phyloP scores from a whole-genome alignment of 169 alveolate species.

The Cyclospora cayetanensis region DNA sequence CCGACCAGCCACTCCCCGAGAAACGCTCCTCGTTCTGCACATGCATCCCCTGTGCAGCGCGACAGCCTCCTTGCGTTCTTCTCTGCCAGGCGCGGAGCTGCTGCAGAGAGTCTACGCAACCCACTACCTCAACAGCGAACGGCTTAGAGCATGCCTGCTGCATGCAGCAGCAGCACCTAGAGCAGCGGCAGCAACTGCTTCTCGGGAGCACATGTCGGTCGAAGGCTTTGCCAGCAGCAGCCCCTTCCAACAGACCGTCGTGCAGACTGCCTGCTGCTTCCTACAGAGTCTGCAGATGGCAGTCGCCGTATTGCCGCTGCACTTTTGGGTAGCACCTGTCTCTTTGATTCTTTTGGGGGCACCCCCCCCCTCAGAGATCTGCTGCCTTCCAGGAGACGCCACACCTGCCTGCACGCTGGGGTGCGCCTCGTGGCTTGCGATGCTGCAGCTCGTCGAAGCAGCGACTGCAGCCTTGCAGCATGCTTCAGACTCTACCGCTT shows the following conservation, averaged over 20 bases:
- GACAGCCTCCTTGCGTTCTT: not conserved
- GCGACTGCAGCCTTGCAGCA: not conserved
- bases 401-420: slow-evolving; percentile 3
- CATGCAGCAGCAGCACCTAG: not conserved
- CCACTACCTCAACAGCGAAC: slow-evolving; percentile 20
- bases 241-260: not conserved
- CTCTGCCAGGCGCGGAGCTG: not conserved
- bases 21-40: not conserved
- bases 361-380: slow-evolving; percentile 4
- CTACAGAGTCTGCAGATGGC: not conserved
- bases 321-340: slow-evolving; percentile 2
- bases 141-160: not conserved
- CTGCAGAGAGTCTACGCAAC: slow-evolving; percentile 39
- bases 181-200: slow-evolving; percentile 17
- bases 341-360: too few relatives aligned
- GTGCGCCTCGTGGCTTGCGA: slow-evolving; percentile 21
- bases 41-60: slow-evolving; percentile 13
- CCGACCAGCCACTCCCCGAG: too few relatives aligned
- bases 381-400: not conserved
- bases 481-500: not conserved
- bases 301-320: slow-evolving; percentile 52
- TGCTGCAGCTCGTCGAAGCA: not conserved
- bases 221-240: not conserved
- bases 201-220: not conserved
- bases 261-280: slow-evolving; percentile 7